Conservation (phyloP, 2,329 filamentous ascomycete species). For the Sporothrix variecibatus region DNA sequence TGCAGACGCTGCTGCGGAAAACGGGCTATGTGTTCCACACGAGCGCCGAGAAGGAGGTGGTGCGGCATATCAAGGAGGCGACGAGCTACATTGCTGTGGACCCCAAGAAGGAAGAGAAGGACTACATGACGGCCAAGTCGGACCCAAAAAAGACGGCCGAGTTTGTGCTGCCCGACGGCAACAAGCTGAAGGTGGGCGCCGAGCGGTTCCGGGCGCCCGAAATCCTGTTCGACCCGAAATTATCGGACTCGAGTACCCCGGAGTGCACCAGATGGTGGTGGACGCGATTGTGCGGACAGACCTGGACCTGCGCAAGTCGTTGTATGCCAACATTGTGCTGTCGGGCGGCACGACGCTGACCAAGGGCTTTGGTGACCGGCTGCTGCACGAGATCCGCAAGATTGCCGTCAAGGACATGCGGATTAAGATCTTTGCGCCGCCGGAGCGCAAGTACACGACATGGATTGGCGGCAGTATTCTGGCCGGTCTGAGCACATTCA, state of each 20-base stretch:
- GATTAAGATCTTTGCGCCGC: slow-evolving; percentile 98
- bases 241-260: slow-evolving; percentile 94
- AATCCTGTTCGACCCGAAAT: slow-evolving; percentile 96
- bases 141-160: slow-evolving; percentile 79
- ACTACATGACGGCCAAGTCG: slow-evolving; percentile 80
- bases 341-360: slow-evolving; percentile 95
- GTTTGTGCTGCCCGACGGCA: slow-evolving; percentile 88
- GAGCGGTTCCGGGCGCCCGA: slow-evolving; percentile 96
- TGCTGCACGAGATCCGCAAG: slow-evolving; percentile 88
- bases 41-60: slow-evolving; percentile 98
- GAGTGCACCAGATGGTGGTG: slow-evolving; percentile 96
- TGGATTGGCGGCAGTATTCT: slow-evolving; percentile 99
- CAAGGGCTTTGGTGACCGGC: slow-evolving; percentile 91
- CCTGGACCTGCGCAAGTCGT: slow-evolving; percentile 87
- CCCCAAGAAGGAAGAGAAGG: slow-evolving; percentile 92
- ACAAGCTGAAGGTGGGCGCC: slow-evolving; percentile 88
- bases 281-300: slow-evolving; percentile 95
- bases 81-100: slow-evolving; percentile 89
- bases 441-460: slow-evolving; percentile 96
- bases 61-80: slow-evolving; percentile 94
- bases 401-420: slow-evolving; percentile 98
- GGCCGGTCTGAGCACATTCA: slow-evolving; percentile 93
- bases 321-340: slow-evolving; percentile 96
- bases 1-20: slow-evolving; percentile 89
- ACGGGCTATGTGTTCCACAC: slow-evolving; percentile 95